Conservation (phyloP, 164 flowering plant species). For the Hamamelis virginiana region DNA sequence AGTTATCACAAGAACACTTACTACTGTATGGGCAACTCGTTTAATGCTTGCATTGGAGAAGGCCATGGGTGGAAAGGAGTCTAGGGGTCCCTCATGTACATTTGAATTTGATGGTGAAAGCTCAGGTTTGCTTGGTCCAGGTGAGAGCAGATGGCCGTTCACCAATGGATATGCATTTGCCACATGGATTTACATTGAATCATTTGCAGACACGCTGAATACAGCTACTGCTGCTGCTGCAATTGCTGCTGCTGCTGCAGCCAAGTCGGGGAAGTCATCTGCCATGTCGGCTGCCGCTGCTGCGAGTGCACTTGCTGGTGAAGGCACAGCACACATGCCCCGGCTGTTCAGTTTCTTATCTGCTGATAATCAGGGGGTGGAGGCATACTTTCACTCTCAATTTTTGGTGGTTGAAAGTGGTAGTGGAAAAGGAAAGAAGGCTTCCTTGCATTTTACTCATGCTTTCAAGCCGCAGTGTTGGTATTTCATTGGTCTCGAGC, state of each 20-base stretch:
- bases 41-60: conserved; percentile 83
- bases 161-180: conserved; percentile 92
- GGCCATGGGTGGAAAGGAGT: conserved; percentile 85
- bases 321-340: conserved; percentile 99
- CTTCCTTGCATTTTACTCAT: conserved; percentile 95
- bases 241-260: conserved; percentile 97
- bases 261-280: conserved; percentile 96
- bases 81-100: conserved; percentile 84
- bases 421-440: conserved; percentile 91
- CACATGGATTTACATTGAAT: conserved; percentile 98
- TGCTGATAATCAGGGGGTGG: conserved; percentile 97
- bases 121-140: conserved; percentile 97
- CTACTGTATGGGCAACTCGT: conserved; percentile 67
- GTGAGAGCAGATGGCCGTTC: conserved; percentile 99
- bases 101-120: conserved; percentile 99
- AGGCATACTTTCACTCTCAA: conserved; percentile 98
- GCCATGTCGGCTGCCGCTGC: conserved; percentile 99
- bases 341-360: conserved; percentile 93
- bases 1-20: conserved; percentile 60
- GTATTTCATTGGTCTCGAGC: conserved; percentile 96
- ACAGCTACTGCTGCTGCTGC: conserved; percentile 98
- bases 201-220: conserved; percentile 97
- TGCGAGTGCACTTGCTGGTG: conserved; percentile 99
- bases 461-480: conserved; percentile 97
- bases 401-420: conserved; percentile 98